A percentile compares a stretch with the other conserved stretches of the same genome.
Evolutionary conservation across 768 basidiomycete genomes (phyloP).

Genomic region (Tulasnella sp.): DNA sequence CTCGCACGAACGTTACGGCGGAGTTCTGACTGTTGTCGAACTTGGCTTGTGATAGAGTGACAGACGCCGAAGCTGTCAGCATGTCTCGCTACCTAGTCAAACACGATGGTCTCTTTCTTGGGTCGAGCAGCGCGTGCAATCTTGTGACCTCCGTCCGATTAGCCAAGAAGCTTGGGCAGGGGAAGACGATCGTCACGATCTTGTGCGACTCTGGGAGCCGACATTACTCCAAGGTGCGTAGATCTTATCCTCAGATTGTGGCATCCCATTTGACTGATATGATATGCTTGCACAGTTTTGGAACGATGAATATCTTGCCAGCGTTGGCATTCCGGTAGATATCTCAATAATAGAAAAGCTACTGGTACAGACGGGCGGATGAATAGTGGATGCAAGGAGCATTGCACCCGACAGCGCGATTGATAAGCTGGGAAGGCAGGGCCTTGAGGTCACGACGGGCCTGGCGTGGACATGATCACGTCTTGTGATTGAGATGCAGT

Average conservation of each 20-base stretch:
- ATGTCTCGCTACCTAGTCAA: constrained; percentile 92
- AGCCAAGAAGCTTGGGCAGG: constrained; percentile 59
- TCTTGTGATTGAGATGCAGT: too few relatives aligned
- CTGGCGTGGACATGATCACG: too few relatives aligned
- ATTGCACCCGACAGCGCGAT: too few relatives aligned
- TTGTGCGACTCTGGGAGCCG: constrained; percentile 88
- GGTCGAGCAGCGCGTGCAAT: constrained; percentile 94
- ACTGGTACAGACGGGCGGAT: constrained; percentile 19
- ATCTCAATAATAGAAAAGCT: constrained; percentile 32
- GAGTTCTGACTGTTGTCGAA: background rate
- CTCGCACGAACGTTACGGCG: too few relatives aligned
- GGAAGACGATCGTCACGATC: constrained; percentile 73
- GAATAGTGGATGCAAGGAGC: too few relatives aligned
- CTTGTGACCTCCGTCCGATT: constrained; percentile 83
- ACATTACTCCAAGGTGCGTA: constrained; percentile 80
- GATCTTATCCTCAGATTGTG: too few relatives aligned
- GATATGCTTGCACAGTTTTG: constrained; percentile 20
- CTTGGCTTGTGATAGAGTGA: constrained; percentile 42
- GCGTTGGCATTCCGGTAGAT: constrained; percentile 35
- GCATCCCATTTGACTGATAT: too few relatives aligned
- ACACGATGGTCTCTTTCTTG: constrained; percentile 86
- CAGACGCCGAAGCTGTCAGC: constrained; percentile 85
- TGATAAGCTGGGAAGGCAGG: too few relatives aligned
- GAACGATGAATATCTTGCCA: constrained; percentile 42
- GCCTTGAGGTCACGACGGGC: too few relatives aligned